A percentile compares a stretch with the other conserved stretches of the same genome.
Conservation (phyloP, 129 eudicot genomes). For the carrot (Daucus carota) region DNA sequence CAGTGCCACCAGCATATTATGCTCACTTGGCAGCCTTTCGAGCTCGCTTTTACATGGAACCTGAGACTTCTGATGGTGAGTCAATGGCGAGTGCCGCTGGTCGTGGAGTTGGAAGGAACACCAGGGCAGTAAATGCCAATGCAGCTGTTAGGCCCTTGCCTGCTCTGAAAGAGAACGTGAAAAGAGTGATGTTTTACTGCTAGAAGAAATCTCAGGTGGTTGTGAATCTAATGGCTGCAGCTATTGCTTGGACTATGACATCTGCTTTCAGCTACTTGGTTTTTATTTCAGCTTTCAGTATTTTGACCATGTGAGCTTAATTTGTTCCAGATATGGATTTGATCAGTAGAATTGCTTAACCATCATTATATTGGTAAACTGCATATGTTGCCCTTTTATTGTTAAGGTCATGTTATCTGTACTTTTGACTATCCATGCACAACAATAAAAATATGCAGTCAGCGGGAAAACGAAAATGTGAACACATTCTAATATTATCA, state of each 20-base stretch:
- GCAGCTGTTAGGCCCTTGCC: conserved; percentile 85
- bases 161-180: conserved; percentile 78
- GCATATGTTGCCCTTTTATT: not conserved
- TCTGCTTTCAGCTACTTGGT: not conserved
- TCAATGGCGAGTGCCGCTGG: conserved; percentile 65
- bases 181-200: conserved; percentile 81
- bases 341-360: not conserved
- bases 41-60: conserved; percentile 86
- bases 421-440: not conserved
- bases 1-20: conserved; percentile 94
- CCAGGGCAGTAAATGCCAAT: conserved; percentile 51
- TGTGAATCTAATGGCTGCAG: not conserved
- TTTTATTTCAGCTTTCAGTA: not conserved
- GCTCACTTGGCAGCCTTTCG: conserved; percentile 91
- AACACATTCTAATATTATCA: too few species aligned
- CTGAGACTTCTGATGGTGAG: conserved; percentile 79
- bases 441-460: too few species aligned
- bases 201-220: not conserved
- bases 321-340: not conserved
- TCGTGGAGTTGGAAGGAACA: conserved; percentile 53
- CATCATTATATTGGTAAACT: not conserved
- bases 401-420: not conserved
- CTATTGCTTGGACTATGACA: not conserved
- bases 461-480: too few species aligned
- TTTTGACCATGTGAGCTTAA: not conserved